Base-by-base conservation (phyloP, 2,329 filamentous ascomycete species). In the Daldinia sp. region DNA sequence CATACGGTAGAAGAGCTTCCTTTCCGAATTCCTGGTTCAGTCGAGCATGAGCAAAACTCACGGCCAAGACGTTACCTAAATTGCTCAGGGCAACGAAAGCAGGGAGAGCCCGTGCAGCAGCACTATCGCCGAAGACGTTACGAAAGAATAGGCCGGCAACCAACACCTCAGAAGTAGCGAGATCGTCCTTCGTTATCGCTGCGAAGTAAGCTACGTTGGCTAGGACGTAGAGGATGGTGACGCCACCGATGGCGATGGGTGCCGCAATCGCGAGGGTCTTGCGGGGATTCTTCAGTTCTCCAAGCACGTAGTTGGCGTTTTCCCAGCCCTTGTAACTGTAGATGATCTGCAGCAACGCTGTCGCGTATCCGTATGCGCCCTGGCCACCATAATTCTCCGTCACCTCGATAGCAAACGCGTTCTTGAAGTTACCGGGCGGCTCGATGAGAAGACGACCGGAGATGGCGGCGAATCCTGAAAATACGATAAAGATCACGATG, bases 11-110 rank as follows among this genome's bases (percentile, higher is more conserved):
- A 4, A 93, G 81, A 0, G 90, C 90, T 74, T 93, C 90, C 74
- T 91, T 91, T 0, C 88, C 91, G 50, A 93, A 81, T 76, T 92
- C 90, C 70, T 90, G 88, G 71, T 88, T 89, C 9, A 90, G 72
- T 0, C 88, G 82, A 0, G 87, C 80, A 60, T 89, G 86, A 0
- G 87, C 83, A 71, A 90, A 90, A 65, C 84, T 88, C 51, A 89
- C 84, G 20, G 87, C 86, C 7, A 90, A 79, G 0, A 91, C 87
- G 58, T 90, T 90, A 6, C 88, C 89, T 54, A 90, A 74, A 69
- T 88, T 88, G 57, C 86, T 89, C 37, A 90, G 75, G 0, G 87
- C 87, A 0, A 90, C 87, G 59, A 90, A 88, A 0, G 84, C 86
- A 0, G 85, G 85, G 7, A 88, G 76, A 33, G 80, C 82, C 18